Evolutionary conservation across 2,329 filamentous ascomycete species (phyloP), one percentile per base, ranked within the genome.

Genomic region (Dothidotthia symphoricarpi): DNA sequence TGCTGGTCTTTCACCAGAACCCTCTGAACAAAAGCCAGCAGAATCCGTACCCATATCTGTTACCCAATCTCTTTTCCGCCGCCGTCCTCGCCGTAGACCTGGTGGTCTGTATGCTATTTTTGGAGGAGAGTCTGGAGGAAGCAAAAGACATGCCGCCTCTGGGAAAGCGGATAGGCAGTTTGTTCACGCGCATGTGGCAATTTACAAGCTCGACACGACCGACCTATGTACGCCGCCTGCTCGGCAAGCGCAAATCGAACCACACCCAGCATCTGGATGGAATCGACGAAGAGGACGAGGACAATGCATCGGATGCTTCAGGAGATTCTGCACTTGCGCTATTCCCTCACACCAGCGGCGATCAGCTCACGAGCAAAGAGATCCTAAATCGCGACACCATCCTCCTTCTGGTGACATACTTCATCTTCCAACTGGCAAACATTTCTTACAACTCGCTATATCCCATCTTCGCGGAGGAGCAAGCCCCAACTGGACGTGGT

Each of bases 391-490:
- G 82, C 40, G 89, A 93, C 42, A 95, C 89, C 0, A 64, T 96
- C 10, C 72, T 94, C 3, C 77, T 98, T 0, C 77, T 98, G 5
- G 64, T 80, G 35, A 94, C 90, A 0, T 97, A 95, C 59, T 79
- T 96, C 28, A 84, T 97, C 33, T 98, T 97, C 61, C 90, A 96
- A 58, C 76, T 98, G 4, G 83, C 86, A 44, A 97, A 97, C 65
- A 88, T 96, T 50, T 89, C 88, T 3, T 98, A 90, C 76, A 96
- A 95, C 68, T 91, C 88, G 13, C 74, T 98, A 0, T 98, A 94
- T 57, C 93, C 93, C 1, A 91, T 97, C 36, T 98, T 97, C 55
- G 87, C 85, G 1, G 83, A 90, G 37, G 82, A 85, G 0, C 67
- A 77, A 1, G 75, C 82, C 0, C 93, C 93, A 0, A 83, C 83